Percentiles rank a stretch among this genome's conserved stretches.
Conservation (phyloP, 1,139 yeast genomes). For the Spathaspora sp. region DNA sequence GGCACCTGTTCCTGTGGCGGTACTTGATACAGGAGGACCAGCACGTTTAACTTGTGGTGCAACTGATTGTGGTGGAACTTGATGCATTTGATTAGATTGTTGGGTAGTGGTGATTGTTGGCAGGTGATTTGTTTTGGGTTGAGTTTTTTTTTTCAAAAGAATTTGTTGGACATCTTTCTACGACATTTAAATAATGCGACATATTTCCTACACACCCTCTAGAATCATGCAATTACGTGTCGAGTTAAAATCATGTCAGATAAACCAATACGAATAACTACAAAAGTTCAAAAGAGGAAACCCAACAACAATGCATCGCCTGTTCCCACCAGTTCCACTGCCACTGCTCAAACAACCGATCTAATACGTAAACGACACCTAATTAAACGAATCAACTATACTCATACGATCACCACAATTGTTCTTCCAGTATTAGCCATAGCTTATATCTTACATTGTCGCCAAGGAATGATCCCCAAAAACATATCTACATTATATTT, state of each 20-base stretch:
- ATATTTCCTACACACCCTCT: not conserved
- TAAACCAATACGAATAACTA: not conserved
- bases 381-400: conserved; percentile 34
- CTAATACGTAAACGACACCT: conserved; percentile 27
- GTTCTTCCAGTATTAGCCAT: conserved; percentile 30
- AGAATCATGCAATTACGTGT: no score
- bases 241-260: not conserved
- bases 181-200: not conserved
- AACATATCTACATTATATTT: conserved; percentile 32
- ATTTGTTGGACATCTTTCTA: not conserved
- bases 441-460: conserved; percentile 19
- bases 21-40: conserved; percentile 4
- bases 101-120: conserved; percentile 13
- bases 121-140: conserved; percentile 2
- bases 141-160: not conserved
- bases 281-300: conserved; percentile 22
- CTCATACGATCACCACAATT: conserved; percentile 31
- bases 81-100: conserved; percentile 3
- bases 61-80: conserved; percentile 6
- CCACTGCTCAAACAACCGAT: not conserved
- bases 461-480: conserved; percentile 21
- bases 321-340: conserved; percentile 5
- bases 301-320: conserved; percentile 5
- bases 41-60: not conserved
- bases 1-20: conserved; percentile 10